phyloP scores from a whole-genome alignment of 2,329 filamentous ascomycete genomes.

The Diplodia seriata region DNA sequence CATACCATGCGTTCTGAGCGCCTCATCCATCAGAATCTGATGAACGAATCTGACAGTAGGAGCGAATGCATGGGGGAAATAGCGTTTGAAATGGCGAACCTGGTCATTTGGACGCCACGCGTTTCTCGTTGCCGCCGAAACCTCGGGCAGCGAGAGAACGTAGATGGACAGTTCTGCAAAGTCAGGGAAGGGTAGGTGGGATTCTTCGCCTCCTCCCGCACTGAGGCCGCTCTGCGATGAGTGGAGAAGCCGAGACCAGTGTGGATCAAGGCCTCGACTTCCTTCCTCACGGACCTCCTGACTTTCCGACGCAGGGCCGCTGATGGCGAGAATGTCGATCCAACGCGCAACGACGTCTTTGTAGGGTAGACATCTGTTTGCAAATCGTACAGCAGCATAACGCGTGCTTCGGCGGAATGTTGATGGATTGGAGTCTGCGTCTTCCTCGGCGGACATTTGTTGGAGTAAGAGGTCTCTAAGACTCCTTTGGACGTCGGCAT shows the following conservation, averaged over 20 bases:
- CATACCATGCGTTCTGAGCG: constrained; percentile 55
- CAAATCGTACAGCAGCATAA: constrained; percentile 85
- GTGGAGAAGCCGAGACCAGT: constrained; percentile 72
- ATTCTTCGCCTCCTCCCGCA: constrained; percentile 5
- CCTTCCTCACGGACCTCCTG: constrained; percentile 91
- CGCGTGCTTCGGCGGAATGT: constrained; percentile 64
- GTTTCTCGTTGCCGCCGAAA: constrained; percentile 43
- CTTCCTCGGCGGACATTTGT: constrained; percentile 43
- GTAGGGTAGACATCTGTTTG: constrained; percentile 85
- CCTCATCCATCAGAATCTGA: constrained; percentile 65
- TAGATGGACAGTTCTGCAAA: constrained; percentile 55
- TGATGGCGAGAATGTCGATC: constrained; percentile 85
- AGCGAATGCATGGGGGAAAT: constrained; percentile 63
- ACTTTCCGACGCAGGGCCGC: constrained; percentile 69
- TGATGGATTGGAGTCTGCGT: constrained; percentile 1
- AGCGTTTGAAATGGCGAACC: constrained; percentile 44
- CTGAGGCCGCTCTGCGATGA: constrained; percentile 12
- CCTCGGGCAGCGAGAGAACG: constrained; percentile 51
- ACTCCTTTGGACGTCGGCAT: constrained; percentile 52
- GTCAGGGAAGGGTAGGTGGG: constrained; percentile 46
- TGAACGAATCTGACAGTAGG: constrained; percentile 74
- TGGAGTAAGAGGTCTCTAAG: constrained; percentile 45
- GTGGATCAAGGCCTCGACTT: constrained; percentile 81
- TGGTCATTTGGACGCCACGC: constrained; percentile 39
- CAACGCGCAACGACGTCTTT: constrained; percentile 80